A percentile compares a stretch with the other conserved stretches of the same genome.
Conservation (phyloP, 208 protist genomes). For the Sergeia podlipaevii region DNA sequence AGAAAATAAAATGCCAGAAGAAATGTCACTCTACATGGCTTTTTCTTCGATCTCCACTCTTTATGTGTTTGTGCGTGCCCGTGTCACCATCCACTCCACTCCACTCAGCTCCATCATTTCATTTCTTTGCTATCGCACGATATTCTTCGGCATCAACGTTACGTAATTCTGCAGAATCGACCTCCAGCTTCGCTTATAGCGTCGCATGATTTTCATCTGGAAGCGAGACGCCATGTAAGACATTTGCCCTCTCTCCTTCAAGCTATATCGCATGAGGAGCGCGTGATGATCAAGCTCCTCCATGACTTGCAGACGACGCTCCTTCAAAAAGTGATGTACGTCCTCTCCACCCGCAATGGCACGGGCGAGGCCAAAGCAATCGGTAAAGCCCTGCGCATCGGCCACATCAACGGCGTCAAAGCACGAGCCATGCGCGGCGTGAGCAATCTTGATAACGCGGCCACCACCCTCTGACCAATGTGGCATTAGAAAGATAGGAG, state of each 20-base stretch:
- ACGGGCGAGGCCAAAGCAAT: constrained; percentile 87
- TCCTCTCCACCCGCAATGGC: constrained; percentile 70
- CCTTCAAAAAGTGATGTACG: constrained; percentile 62
- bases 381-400: constrained; percentile 88
- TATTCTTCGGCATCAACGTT: constrained; percentile 72
- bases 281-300: constrained; percentile 87
- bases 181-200: constrained; percentile 87
- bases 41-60: no score
- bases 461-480: constrained; percentile 87
- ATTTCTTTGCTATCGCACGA: neutral
- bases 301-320: constrained; percentile 87
- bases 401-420: constrained; percentile 87
- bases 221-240: constrained; percentile 87
- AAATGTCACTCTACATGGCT: no score
- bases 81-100: no score
- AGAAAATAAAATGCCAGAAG: no score
- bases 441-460: constrained; percentile 84
- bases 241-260: constrained; percentile 87
- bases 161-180: constrained; percentile 87
- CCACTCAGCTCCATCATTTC: neutral
- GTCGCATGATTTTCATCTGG: constrained; percentile 88
- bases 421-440: constrained; percentile 81
- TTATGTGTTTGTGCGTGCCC: no score
- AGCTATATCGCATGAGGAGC: constrained; percentile 56
- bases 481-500: constrained; percentile 84